Percentiles rank a stretch among this genome's conserved stretches.
These are phyloP conservation scores for Coffea humblotiana DNA, from an alignment of 305 asterid genomes.

Conservation along the genomic window DNA sequence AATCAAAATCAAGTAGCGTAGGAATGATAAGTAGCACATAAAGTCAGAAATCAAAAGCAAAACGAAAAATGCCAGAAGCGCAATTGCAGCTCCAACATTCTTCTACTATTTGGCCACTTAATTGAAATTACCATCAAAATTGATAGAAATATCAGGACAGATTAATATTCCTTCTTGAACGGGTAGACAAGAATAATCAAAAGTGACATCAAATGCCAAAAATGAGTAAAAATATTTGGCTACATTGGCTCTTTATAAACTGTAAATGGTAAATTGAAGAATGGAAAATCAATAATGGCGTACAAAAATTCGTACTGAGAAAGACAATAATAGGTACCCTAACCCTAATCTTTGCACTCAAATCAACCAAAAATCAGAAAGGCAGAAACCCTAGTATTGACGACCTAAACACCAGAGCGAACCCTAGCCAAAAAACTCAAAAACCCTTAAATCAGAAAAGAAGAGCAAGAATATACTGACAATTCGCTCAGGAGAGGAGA, in stretches of 20 bases:
- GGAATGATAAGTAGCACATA: conserved; percentile 8
- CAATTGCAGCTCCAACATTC: neutral
- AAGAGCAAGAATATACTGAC: conserved; percentile 34
- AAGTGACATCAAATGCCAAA: neutral
- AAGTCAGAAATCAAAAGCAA: neutral
- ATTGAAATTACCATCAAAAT: neutral
- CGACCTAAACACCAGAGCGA: neutral
- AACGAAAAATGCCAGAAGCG: neutral
- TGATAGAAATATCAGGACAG: neutral
- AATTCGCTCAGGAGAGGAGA: conserved; percentile 73
- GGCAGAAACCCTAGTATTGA: neutral
- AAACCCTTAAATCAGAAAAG: neutral
- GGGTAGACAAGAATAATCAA: neutral
- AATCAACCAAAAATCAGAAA: neutral
- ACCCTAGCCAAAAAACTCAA: neutral
- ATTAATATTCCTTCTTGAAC: neutral
- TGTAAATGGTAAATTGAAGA: neutral
- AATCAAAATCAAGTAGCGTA: neutral
- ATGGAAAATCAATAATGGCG: neutral
- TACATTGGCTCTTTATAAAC: neutral
- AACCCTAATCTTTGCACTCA: neutral
- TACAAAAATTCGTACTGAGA: neutral
- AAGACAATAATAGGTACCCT: neutral
- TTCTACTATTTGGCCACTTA: neutral
- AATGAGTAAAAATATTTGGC: too few species aligned